Evolutionary conservation across 202 grass and related monocot species (phyloP).

Genomic region (Brachypodium distachyon): DNA sequence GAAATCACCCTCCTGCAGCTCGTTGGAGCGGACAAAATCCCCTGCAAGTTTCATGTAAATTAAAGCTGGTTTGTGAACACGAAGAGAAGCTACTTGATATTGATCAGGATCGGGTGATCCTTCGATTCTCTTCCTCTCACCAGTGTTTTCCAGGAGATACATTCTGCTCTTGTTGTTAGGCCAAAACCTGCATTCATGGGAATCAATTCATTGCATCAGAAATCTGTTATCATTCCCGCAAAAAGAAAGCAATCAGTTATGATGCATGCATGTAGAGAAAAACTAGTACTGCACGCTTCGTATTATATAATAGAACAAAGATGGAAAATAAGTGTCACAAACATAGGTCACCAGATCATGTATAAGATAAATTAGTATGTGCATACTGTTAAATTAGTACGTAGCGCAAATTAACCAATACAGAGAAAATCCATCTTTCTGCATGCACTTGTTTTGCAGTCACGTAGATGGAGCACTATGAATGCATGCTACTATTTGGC

Average conservation of each 20-base stretch:
- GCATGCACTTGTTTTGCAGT: not conserved
- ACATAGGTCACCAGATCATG: not conserved
- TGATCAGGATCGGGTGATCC: not conserved
- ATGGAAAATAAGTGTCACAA: not conserved
- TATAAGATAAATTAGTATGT: not conserved
- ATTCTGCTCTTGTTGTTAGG: conserved; percentile 99
- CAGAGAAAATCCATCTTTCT: not conserved
- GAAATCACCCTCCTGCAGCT: conserved; percentile 83
- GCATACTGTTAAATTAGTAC: not conserved
- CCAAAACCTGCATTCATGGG: conserved; percentile 63
- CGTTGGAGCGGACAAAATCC: conserved; percentile 69
- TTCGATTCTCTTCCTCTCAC: conserved; percentile 25
- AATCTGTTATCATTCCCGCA: not conserved
- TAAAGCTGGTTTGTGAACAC: not conserved
- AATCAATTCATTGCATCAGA: not conserved
- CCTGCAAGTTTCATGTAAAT: conserved; percentile 28
- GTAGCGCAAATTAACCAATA: not conserved
- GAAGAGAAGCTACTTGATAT: not conserved
- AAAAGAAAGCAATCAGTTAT: not conserved
- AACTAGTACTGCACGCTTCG: too few species aligned
- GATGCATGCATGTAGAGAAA: too few species aligned
- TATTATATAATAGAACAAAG: not conserved
- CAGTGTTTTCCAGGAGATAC: conserved; percentile 93
- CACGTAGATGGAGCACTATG: not conserved
- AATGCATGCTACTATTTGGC: conserved; percentile 32